Conservation (phyloP, 176 grass and related monocot genomes). For the Saccharum spontaneum region DNA sequence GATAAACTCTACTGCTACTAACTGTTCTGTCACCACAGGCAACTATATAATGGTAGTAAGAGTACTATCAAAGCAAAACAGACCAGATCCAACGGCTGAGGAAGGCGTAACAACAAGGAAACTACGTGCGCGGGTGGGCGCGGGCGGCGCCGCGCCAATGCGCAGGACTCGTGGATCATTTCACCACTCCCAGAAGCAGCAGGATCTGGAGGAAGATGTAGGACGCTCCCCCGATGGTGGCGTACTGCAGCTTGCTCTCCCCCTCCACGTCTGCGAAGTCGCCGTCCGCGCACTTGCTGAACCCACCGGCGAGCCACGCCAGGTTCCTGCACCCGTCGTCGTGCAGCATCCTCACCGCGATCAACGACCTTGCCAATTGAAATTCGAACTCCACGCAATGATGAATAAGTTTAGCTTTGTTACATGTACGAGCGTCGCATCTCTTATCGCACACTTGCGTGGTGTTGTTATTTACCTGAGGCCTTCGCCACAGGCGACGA, state of each 20-base stretch:
- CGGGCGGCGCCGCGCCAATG: background rate
- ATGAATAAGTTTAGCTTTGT: background rate
- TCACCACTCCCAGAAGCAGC: slow-evolving; percentile 57
- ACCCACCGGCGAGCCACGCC: slow-evolving; percentile 82
- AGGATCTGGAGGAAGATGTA: slow-evolving; percentile 87
- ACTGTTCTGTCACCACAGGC: background rate
- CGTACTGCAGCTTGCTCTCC: slow-evolving; percentile 76
- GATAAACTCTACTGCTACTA: too few species aligned
- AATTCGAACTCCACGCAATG: background rate
- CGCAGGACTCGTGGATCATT: background rate
- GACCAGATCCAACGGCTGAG: background rate
- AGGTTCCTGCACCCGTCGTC: slow-evolving; percentile 53
- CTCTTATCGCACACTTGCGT: background rate
- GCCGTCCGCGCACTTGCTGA: slow-evolving; percentile 63
- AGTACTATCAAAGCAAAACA: background rate
- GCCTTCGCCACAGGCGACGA: slow-evolving; percentile 91
- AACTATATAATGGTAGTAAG: background rate
- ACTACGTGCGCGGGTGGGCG: background rate
- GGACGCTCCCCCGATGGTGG: slow-evolving; percentile 79
- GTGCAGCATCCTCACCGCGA: slow-evolving; percentile 57
- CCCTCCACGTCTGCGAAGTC: slow-evolving; percentile 70
- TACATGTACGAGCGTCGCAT: background rate
- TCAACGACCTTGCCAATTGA: slow-evolving; percentile 14
- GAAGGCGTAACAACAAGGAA: background rate
- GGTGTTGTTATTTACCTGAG: slow-evolving; percentile 48